Percentiles rank a stretch among this genome's conserved stretches.
phyloP scores from a whole-genome alignment of 106 monocot genomes.

The Acanthochlamys bracteata region DNA sequence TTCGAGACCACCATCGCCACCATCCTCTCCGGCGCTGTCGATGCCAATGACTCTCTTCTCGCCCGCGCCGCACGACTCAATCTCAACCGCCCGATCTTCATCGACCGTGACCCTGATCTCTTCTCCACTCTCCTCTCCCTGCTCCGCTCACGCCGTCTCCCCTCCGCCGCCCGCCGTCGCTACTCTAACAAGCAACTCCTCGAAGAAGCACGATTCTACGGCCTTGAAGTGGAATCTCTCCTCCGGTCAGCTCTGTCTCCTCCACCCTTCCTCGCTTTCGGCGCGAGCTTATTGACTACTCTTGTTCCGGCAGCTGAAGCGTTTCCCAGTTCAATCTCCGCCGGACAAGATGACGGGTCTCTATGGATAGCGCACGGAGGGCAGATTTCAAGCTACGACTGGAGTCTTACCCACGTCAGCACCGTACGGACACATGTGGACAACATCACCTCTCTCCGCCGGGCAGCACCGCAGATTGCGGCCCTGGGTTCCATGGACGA shows the following conservation, averaged over 20 bases:
- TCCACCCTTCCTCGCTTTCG: slow-evolving; percentile 61
- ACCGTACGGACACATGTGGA: slow-evolving; percentile 81
- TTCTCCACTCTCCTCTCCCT: slow-evolving; percentile 9
- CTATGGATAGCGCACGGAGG: slow-evolving; percentile 86
- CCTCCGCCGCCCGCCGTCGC: slow-evolving; percentile 42
- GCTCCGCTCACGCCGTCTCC: slow-evolving; percentile 59
- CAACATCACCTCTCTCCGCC: slow-evolving; percentile 54
- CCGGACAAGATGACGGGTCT: slow-evolving; percentile 44
- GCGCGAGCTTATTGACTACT: slow-evolving; percentile 45
- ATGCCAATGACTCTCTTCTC: slow-evolving; percentile 16
- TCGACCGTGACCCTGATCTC: slow-evolving; percentile 8
- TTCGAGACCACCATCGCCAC: slow-evolving; percentile 2
- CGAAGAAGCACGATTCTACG: slow-evolving; percentile 77
- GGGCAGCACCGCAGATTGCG: slow-evolving; percentile 37
- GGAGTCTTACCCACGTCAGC: slow-evolving; percentile 39
- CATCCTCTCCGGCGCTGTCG: slow-evolving; percentile 23
- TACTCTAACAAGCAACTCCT: slow-evolving; percentile 48
- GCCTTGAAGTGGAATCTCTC: slow-evolving; percentile 41
- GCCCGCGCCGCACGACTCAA: too few species aligned
- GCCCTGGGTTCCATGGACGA: slow-evolving; percentile 43
- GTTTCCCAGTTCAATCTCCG: slow-evolving; percentile 39
- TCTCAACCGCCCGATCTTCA: neutral
- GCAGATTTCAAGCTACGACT: slow-evolving; percentile 79
- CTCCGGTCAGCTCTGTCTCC: slow-evolving; percentile 63
- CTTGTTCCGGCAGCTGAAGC: slow-evolving; percentile 50